phyloP scores from a whole-genome alignment of 2,329 filamentous ascomycete species.

The Keithomyces neogunnii region DNA sequence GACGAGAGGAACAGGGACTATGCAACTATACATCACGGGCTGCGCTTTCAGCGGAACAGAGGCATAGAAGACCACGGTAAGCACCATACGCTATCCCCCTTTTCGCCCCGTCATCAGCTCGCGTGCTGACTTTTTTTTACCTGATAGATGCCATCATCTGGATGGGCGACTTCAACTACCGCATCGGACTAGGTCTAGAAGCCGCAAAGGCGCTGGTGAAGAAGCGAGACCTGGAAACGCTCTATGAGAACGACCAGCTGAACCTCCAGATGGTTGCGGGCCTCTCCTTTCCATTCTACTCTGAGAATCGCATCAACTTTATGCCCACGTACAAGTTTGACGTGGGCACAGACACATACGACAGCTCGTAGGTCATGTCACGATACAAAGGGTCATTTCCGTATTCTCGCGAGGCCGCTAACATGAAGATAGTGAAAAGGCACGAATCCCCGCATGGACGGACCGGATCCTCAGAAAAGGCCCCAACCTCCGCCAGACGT shows the following conservation, averaged over 20 bases:
- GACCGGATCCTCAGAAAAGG: constrained; percentile 89
- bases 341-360: constrained; percentile 78
- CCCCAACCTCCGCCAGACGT: constrained; percentile 68
- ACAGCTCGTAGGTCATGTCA: constrained; percentile 63
- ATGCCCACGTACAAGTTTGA: constrained; percentile 95
- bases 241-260: constrained; percentile 92
- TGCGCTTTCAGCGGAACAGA: constrained; percentile 85
- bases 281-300: constrained; percentile 82
- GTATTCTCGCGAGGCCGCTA: not conserved
- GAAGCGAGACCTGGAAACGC: constrained; percentile 60
- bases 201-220: constrained; percentile 67
- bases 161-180: constrained; percentile 98
- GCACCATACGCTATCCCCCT: not conserved
- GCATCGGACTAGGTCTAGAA: constrained; percentile 77
- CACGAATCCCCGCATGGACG: constrained; percentile 93
- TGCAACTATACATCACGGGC: constrained; percentile 73
- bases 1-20: constrained; percentile 95
- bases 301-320: constrained; percentile 80
- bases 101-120: not conserved
- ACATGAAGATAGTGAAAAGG: constrained; percentile 60
- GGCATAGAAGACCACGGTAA: constrained; percentile 83
- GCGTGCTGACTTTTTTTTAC: not conserved
- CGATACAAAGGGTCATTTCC: not conserved
- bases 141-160: constrained; percentile 66
- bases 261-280: constrained; percentile 96